Percentiles rank a stretch among this genome's conserved stretches.
Conservation (phyloP, 495 filamentous ascomycete genomes). For the Penicillium arizonense region DNA sequence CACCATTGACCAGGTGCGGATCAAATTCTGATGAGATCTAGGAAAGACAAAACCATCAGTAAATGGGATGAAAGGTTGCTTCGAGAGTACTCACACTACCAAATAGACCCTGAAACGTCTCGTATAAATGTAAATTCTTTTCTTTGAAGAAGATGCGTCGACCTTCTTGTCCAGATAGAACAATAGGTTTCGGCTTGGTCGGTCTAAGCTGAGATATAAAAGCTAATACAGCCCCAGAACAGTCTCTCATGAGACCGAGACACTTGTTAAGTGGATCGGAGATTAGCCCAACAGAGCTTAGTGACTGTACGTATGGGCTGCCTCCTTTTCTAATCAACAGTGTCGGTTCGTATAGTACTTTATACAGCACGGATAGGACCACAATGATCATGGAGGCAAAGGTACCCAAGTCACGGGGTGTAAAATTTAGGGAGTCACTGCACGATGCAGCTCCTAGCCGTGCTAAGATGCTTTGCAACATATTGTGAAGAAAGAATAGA, state of each 20-base stretch:
- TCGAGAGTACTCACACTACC: neutral
- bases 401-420: neutral
- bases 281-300: neutral
- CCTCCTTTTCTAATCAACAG: neutral
- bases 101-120: neutral
- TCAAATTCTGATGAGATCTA: neutral
- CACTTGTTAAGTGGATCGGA: neutral
- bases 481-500: neutral
- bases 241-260: conserved; percentile 2
- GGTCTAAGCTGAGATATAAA: neutral
- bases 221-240: conserved; percentile 1
- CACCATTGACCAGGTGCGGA: neutral
- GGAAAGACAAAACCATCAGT: neutral
- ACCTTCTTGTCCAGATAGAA: conserved; percentile 5
- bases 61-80: neutral
- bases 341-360: neutral
- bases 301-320: neutral
- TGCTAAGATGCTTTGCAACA: neutral
- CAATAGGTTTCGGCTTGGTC: neutral
- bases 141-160: conserved; percentile 2
- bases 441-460: neutral
- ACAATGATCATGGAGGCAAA: neutral
- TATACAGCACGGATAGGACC: neutral
- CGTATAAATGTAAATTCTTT: neutral
- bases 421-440: neutral